Percentiles rank a stretch among this genome's conserved stretches.
Evolutionary conservation across 1,284 basidiomycete species (phyloP).

Genomic region (Polyporus tsugae): DNA sequence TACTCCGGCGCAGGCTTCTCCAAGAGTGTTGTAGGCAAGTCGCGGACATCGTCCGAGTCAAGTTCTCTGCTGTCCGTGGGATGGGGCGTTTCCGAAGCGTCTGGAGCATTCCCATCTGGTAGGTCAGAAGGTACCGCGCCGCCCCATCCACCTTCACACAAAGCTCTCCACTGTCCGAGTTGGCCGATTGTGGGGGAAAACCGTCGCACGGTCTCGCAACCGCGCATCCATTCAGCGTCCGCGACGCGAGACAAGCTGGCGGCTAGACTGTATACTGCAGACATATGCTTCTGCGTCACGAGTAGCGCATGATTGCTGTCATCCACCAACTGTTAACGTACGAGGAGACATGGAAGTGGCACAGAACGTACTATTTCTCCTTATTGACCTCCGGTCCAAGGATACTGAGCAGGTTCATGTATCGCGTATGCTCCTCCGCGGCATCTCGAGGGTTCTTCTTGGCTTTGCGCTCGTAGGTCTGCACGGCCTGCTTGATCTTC

Average conservation of each 20-base stretch:
- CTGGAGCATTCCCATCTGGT: conserved; percentile 47
- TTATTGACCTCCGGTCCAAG: conserved; percentile 80
- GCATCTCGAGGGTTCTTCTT: conserved; percentile 77
- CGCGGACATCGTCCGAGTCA: conserved; percentile 13
- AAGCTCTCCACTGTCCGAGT: conserved; percentile 72
- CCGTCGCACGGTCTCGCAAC: conserved; percentile 74
- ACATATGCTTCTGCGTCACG: conserved; percentile 67
- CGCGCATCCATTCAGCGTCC: conserved; percentile 77
- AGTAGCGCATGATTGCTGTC: conserved; percentile 70
- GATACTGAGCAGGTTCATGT: conserved; percentile 75
- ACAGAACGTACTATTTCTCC: conserved; percentile 70
- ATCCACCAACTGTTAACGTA: conserved; percentile 16
- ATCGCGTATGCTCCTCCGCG: conserved; percentile 77
- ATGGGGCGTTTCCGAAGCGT: conserved; percentile 14
- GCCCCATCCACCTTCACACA: conserved; percentile 80
- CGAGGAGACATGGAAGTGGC: conserved; percentile 3
- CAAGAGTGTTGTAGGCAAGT: conserved; percentile 10
- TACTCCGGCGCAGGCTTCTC: conserved; percentile 39
- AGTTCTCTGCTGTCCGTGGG: conserved; percentile 18
- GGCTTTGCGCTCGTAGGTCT: conserved; percentile 77
- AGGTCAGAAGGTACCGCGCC: conserved; percentile 63
- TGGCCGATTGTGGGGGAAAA: conserved; percentile 70
- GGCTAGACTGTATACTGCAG: conserved; percentile 67
- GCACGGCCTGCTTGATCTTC: conserved; percentile 80
- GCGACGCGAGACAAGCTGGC: conserved; percentile 72